Evolutionary conservation across 495 filamentous ascomycete genomes (phyloP).

Genomic region (Penicillium canescens): DNA sequence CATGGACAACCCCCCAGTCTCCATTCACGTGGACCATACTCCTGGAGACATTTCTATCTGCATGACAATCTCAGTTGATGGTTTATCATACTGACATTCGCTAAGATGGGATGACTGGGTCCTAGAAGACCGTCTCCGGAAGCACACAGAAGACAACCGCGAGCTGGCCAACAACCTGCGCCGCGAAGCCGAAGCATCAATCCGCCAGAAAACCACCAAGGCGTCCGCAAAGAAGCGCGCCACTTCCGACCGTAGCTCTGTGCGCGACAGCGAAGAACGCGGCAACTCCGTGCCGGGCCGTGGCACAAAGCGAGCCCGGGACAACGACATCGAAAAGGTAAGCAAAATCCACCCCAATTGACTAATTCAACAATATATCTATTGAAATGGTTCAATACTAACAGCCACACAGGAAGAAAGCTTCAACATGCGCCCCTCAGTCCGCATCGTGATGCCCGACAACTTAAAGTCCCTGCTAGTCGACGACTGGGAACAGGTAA

Average conservation of each 20-base stretch:
- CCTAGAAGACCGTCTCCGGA: constrained; percentile 87
- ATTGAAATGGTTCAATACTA: not conserved
- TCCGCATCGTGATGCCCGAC: constrained; percentile 81
- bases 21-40: not conserved
- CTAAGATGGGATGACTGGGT: constrained; percentile 98
- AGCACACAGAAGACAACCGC: constrained; percentile 91
- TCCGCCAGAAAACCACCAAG: constrained; percentile 43
- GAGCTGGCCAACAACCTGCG: constrained; percentile 64
- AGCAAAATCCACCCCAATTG: constrained; percentile 23
- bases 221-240: constrained; percentile 57
- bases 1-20: not conserved
- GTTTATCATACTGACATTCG: constrained; percentile 12
- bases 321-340: constrained; percentile 86
- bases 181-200: constrained; percentile 42
- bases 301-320: constrained; percentile 69
- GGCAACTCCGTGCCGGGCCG: constrained; percentile 64
- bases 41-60: too few relatives aligned
- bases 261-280: constrained; percentile 84
- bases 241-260: constrained; percentile 75
- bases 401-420: constrained; percentile 71
- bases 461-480: constrained; percentile 86
- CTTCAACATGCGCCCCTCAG: constrained; percentile 74
- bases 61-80: not conserved
- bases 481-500: constrained; percentile 98
- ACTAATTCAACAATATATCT: not conserved